Conservation (phyloP, 1,284 basidiomycete genomes). For the Amylostereum chailletii region DNA sequence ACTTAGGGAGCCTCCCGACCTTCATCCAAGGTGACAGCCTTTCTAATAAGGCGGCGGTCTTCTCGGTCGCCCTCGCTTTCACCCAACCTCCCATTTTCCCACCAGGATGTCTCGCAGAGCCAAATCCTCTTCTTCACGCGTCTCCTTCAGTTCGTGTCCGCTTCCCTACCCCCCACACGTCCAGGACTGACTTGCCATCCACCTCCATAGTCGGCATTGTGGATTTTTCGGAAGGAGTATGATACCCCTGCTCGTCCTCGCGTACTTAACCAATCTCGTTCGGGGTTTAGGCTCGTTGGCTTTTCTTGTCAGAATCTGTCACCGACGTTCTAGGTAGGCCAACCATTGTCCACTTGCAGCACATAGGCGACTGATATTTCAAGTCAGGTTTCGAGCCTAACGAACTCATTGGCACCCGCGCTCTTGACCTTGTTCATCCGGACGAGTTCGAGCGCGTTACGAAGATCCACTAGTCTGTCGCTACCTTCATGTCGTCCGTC, state of each 20-base stretch:
- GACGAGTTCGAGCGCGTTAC: constrained; percentile 59
- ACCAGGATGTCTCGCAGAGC: too few relatives aligned
- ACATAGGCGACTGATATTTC: not conserved
- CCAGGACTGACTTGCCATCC: too few relatives aligned
- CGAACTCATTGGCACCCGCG: constrained; percentile 58
- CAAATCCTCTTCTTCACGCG: constrained; percentile 36
- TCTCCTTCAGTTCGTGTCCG: constrained; percentile 58
- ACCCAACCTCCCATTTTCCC: too few relatives aligned
- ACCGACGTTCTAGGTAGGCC: constrained; percentile 55
- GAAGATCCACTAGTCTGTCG: constrained; percentile 54
- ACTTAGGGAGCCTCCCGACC: too few relatives aligned
- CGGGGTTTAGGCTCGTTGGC: constrained; percentile 48
- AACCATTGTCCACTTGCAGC: not conserved
- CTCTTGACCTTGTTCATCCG: constrained; percentile 65
- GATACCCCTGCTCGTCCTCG: constrained; percentile 8
- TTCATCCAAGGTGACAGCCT: too few relatives aligned
- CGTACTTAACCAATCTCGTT: too few relatives aligned
- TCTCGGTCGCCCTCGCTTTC: too few relatives aligned
- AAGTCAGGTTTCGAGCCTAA: constrained; percentile 55
- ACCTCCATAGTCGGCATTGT: constrained; percentile 53
- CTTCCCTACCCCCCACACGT: not conserved
- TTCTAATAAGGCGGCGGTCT: too few relatives aligned
- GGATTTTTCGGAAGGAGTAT: constrained; percentile 64
- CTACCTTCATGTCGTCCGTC: not conserved
- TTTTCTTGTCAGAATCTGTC: constrained; percentile 63